A percentile compares a stretch with the other conserved stretches of the same genome.
Conservation (phyloP, 1,284 basidiomycete genomes). For the Tylopilus sp. region DNA sequence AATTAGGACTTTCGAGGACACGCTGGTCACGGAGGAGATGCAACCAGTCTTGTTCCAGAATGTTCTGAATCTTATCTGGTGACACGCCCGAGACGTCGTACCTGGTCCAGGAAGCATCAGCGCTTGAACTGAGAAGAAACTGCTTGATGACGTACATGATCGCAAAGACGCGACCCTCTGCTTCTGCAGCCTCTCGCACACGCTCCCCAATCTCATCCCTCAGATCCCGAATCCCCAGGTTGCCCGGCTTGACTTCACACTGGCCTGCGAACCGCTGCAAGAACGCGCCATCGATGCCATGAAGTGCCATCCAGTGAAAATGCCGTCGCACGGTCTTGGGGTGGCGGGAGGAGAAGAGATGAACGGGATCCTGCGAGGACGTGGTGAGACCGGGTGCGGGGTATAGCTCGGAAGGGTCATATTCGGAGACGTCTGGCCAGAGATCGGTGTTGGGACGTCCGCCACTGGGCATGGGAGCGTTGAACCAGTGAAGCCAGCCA, state of each 20-base stretch:
- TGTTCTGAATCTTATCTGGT: slow-evolving; percentile 64
- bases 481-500: slow-evolving; percentile 88
- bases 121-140: neutral
- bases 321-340: slow-evolving; percentile 77
- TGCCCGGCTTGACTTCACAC: slow-evolving; percentile 66
- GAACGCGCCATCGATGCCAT: slow-evolving; percentile 82
- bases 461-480: slow-evolving; percentile 69
- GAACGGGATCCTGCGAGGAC: slow-evolving; percentile 64
- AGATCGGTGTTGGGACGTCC: slow-evolving; percentile 76
- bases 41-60: slow-evolving; percentile 75
- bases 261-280: slow-evolving; percentile 78
- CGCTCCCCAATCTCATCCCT: slow-evolving; percentile 79
- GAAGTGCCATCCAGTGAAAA: slow-evolving; percentile 85
- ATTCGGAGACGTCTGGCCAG: slow-evolving; percentile 81
- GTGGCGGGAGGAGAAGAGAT: slow-evolving; percentile 81
- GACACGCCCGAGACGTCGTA: slow-evolving; percentile 80
- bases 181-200: slow-evolving; percentile 79
- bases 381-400: slow-evolving; percentile 72
- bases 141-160: slow-evolving; percentile 69
- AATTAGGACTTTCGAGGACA: slow-evolving; percentile 75
- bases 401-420: slow-evolving; percentile 75
- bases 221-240: slow-evolving; percentile 64
- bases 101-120: slow-evolving; percentile 51
- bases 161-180: slow-evolving; percentile 79
- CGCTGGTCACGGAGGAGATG: slow-evolving; percentile 71